phyloP scores from a whole-genome alignment of 2,329 filamentous ascomycete species.

The Colletotrichum sp. region DNA sequence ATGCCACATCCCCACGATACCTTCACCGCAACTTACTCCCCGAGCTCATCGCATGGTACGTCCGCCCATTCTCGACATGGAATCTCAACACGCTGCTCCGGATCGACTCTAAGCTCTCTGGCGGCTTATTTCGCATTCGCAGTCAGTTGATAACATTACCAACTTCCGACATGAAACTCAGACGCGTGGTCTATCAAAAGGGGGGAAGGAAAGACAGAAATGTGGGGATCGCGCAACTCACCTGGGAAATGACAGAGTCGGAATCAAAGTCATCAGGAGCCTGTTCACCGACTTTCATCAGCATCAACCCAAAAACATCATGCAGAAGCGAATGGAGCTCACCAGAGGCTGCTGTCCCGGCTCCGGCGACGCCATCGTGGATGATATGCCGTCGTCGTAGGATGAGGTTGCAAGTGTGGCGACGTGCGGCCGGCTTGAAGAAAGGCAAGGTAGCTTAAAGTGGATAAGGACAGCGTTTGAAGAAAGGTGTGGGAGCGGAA shows the following conservation, averaged over 20 bases:
- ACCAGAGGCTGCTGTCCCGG: background rate
- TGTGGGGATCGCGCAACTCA: background rate
- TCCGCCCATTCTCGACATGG: slow-evolving; percentile 21
- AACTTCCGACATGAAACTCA: background rate
- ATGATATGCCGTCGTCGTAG: background rate
- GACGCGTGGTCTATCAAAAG: background rate
- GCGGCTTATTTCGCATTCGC: background rate
- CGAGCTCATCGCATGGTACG: slow-evolving; percentile 25
- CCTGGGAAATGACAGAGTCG: slow-evolving; percentile 11
- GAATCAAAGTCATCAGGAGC: slow-evolving; percentile 13
- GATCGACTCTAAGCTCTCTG: slow-evolving; percentile 3
- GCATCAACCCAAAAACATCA: background rate
- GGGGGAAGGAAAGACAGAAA: background rate
- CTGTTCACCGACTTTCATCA: background rate
- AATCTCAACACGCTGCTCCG: slow-evolving; percentile 12
- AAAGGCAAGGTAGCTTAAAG: background rate
- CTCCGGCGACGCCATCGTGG: background rate
- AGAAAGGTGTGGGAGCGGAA: background rate
- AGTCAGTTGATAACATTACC: too few species aligned
- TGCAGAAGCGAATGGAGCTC: background rate
- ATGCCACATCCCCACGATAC: background rate
- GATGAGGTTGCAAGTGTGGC: background rate
- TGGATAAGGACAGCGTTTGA: background rate
- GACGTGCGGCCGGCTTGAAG: background rate
- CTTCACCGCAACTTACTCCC: slow-evolving; percentile 24